Conservation (phyloP, 495 filamentous ascomycete genomes). For the Opeltia flavorubescens region DNA sequence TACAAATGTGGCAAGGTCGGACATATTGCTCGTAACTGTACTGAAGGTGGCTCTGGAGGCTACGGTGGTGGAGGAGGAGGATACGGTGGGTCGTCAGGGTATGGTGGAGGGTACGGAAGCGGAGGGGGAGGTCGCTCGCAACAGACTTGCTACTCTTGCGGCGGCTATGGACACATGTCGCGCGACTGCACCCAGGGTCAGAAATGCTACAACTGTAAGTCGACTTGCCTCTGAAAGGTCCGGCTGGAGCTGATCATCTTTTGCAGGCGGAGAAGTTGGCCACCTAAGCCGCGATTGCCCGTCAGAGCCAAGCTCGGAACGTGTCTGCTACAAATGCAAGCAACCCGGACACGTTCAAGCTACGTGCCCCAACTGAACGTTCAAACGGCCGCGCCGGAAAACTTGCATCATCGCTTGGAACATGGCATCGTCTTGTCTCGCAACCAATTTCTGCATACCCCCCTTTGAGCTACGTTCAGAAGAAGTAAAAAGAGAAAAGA, state of each 20-base stretch:
- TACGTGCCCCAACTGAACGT: conserved; percentile 61
- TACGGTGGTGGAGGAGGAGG: conserved; percentile 36
- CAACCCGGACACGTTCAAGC: conserved; percentile 93
- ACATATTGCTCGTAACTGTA: conserved; percentile 95
- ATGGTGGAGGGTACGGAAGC: conserved; percentile 35
- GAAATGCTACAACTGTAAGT: conserved; percentile 98
- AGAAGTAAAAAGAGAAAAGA: background rate
- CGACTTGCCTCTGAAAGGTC: background rate
- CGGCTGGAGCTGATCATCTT: conserved; percentile 2
- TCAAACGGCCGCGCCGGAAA: background rate
- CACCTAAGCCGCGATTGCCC: conserved; percentile 93
- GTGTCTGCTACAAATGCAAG: conserved; percentile 99
- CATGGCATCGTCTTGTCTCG: conserved; percentile 1
- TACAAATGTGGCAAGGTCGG: conserved; percentile 98
- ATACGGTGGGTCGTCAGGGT: conserved; percentile 29
- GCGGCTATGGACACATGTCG: conserved; percentile 92
- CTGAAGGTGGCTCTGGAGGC: conserved; percentile 42
- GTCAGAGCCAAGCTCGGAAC: conserved; percentile 74
- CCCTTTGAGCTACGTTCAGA: background rate
- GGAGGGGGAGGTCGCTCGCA: conserved; percentile 36
- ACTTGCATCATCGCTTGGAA: conserved; percentile 2
- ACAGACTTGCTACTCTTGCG: conserved; percentile 93
- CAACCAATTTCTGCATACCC: too few relatives aligned
- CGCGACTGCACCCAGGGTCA: conserved; percentile 96
- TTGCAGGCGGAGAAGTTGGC: conserved; percentile 65